Evolutionary conservation across 441 rosid species (phyloP).

Genomic region (Gossypium trilobum): DNA sequence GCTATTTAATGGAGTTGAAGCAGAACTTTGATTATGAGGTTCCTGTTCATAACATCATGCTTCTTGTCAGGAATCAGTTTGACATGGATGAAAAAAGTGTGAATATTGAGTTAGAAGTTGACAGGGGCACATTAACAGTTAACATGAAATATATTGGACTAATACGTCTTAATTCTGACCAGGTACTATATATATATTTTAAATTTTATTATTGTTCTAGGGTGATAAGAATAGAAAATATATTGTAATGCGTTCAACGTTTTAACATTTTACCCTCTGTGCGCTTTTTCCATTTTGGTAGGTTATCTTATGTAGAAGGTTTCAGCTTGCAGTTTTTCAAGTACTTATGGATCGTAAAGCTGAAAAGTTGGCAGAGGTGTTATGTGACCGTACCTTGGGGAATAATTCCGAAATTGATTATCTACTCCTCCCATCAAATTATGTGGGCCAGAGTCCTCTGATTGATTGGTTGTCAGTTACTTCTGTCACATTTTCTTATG

Average conservation of each 20-base stretch:
- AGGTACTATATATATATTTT: conserved; percentile 25
- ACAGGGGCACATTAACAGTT: conserved; percentile 43
- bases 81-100: conserved; percentile 34
- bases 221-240: background rate
- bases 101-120: conserved; percentile 41
- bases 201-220: background rate
- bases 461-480: conserved; percentile 53
- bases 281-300: conserved; percentile 19
- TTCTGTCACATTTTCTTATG: conserved; percentile 31
- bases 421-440: conserved; percentile 48
- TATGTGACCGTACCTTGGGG: conserved; percentile 23
- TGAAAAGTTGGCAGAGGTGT: conserved; percentile 29
- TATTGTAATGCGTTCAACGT: background rate
- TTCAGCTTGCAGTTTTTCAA: conserved; percentile 50
- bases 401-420: conserved; percentile 41
- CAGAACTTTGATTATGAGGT: conserved; percentile 30
- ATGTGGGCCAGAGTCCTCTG: conserved; percentile 6
- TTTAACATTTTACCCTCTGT: background rate
- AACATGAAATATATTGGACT: conserved; percentile 41
- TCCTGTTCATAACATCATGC: conserved; percentile 43
- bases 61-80: conserved; percentile 39
- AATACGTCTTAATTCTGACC: conserved; percentile 28
- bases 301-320: conserved; percentile 56
- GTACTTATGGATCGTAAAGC: conserved; percentile 39
- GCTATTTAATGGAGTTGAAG: conserved; percentile 49